phyloP scores from a whole-genome alignment of 306 rosid species.

The Vigna mungo region DNA sequence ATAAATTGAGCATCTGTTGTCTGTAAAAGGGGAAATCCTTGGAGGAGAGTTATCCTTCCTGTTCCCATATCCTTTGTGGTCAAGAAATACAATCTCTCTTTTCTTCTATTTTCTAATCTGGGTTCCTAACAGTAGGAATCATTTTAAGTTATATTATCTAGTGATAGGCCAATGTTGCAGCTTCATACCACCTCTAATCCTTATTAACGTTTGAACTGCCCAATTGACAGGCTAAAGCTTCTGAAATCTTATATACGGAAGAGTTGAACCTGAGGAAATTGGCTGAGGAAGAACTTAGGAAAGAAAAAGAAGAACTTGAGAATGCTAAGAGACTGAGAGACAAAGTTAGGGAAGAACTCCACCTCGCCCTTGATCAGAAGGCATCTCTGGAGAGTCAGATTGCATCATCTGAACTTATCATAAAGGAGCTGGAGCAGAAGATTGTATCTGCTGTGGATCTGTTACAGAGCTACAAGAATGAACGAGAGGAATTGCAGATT shows the following conservation, averaged over 20 bases:
- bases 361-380: slow-evolving; percentile 60
- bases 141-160: slow-evolving; percentile 12
- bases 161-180: slow-evolving; percentile 19
- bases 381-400: slow-evolving; percentile 72
- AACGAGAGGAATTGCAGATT: slow-evolving; percentile 72
- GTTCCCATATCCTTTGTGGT: background rate
- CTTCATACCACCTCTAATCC: slow-evolving; percentile 34
- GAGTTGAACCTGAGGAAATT: slow-evolving; percentile 68
- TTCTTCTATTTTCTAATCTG: background rate
- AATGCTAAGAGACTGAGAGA: slow-evolving; percentile 56
- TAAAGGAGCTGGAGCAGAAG: slow-evolving; percentile 73
- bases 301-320: slow-evolving; percentile 61
- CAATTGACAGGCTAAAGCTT: slow-evolving; percentile 69
- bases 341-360: slow-evolving; percentile 68
- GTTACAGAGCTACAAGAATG: slow-evolving; percentile 67
- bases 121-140: slow-evolving; percentile 1
- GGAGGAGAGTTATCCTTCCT: background rate
- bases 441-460: slow-evolving; percentile 77
- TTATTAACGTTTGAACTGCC: slow-evolving; percentile 20
- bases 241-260: slow-evolving; percentile 65
- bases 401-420: slow-evolving; percentile 62
- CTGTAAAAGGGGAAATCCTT: background rate
- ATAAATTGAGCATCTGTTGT: background rate
- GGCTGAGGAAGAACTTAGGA: slow-evolving; percentile 65
- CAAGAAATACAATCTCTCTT: background rate